These are phyloP conservation scores for Candida boidinii DNA, from an alignment of 805 yeast genomes.

Conservation along the genomic window DNA sequence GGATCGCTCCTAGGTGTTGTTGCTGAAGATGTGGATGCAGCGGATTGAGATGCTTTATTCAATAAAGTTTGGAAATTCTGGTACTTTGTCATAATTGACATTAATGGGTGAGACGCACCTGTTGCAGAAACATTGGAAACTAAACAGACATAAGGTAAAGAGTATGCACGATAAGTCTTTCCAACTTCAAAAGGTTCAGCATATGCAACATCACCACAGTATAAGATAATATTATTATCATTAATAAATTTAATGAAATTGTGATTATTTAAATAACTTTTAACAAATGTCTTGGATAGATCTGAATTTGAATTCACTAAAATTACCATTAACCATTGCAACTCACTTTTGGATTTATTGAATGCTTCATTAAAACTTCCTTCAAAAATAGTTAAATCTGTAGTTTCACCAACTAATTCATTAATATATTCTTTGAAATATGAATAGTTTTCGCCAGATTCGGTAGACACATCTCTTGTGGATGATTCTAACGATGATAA, in stretches of 20 bases:
- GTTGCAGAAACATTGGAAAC: conserved; percentile 50
- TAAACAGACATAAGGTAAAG: conserved; percentile 47
- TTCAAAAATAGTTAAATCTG: conserved; percentile 20
- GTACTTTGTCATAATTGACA: conserved; percentile 38
- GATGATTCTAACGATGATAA: conserved; percentile 13
- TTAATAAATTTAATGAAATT: conserved; percentile 30
- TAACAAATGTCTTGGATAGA: conserved; percentile 32
- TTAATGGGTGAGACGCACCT: conserved; percentile 36
- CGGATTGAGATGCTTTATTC: conserved; percentile 7
- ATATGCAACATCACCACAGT: conserved; percentile 56
- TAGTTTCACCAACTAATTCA: conserved; percentile 13
- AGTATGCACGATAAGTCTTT: conserved; percentile 38
- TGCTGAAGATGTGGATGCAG: conserved; percentile 10
- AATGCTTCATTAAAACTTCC: conserved; percentile 35
- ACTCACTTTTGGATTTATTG: conserved; percentile 27
- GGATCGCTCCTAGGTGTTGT: neutral
- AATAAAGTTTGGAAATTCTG: conserved; percentile 21
- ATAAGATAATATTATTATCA: conserved; percentile 41
- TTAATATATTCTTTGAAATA: conserved; percentile 10
- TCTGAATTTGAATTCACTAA: conserved; percentile 39
- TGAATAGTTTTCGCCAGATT: conserved; percentile 1
- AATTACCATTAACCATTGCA: conserved; percentile 46
- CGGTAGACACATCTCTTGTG: conserved; percentile 9
- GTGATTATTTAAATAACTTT: conserved; percentile 36
- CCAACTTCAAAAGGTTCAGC: conserved; percentile 65